Percentiles rank a stretch among this genome's conserved stretches.
Conservation (phyloP, 352 stramenopile genomes). For the Peronospora belbahrii region DNA sequence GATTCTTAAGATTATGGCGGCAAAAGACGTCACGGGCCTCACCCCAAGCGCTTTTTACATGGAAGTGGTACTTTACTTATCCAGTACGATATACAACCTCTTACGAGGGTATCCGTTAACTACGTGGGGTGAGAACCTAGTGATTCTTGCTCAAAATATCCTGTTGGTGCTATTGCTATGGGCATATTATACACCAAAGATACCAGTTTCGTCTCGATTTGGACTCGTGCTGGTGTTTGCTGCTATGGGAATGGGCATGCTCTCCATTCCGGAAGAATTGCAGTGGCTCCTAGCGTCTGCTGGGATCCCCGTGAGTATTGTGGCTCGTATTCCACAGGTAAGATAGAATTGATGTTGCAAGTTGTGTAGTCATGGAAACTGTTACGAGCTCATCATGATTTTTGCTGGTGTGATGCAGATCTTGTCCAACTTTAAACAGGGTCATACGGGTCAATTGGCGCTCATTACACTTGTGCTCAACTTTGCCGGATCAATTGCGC, state of each 20-base stretch:
- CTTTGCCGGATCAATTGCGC: constrained; percentile 67
- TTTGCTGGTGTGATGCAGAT: constrained; percentile 32
- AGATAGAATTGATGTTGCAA: not conserved
- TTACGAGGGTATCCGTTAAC: constrained; percentile 76
- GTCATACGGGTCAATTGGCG: constrained; percentile 84
- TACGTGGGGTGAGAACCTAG: constrained; percentile 80
- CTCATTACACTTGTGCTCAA: constrained; percentile 83
- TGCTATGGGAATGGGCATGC: constrained; percentile 40
- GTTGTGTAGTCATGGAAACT: not conserved
- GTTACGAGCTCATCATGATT: not conserved
- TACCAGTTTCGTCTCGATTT: constrained; percentile 40
- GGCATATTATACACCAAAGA: constrained; percentile 55
- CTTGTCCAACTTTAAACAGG: constrained; percentile 84
- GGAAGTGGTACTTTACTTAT: constrained; percentile 79
- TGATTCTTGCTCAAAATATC: constrained; percentile 82
- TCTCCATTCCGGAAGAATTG: constrained; percentile 59
- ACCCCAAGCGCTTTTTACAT: constrained; percentile 86
- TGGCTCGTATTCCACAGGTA: constrained; percentile 76
- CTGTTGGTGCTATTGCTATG: constrained; percentile 78
- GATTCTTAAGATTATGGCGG: constrained; percentile 83
- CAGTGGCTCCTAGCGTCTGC: constrained; percentile 70
- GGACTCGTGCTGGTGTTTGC: constrained; percentile 42
- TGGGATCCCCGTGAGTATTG: constrained; percentile 68
- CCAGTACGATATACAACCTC: constrained; percentile 78
- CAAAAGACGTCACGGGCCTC: constrained; percentile 76